Conservation (phyloP, 371 early-diverging fungal genomes). For the Rhizopus arrhizus region DNA sequence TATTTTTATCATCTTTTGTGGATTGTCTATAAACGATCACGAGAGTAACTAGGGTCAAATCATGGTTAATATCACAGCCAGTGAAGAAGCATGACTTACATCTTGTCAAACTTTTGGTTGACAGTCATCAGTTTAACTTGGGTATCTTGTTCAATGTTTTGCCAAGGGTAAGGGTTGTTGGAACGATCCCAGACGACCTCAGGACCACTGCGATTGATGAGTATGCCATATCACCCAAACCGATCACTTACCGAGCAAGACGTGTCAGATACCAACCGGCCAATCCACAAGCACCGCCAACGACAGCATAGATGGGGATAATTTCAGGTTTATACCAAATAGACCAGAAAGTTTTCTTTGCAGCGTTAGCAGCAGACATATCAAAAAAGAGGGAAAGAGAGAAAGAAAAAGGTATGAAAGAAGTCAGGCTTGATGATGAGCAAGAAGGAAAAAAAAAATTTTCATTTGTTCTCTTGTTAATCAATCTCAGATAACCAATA, state of each 20-base stretch:
- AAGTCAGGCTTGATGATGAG: too few relatives aligned
- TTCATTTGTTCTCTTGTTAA: too few relatives aligned
- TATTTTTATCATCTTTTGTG: neutral
- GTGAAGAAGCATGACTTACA: constrained; percentile 30
- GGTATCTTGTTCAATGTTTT: constrained; percentile 56
- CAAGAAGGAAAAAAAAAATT: too few relatives aligned
- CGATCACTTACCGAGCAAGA: constrained; percentile 30
- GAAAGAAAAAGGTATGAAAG: neutral
- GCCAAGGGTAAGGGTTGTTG: constrained; percentile 60
- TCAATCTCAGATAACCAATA: too few relatives aligned
- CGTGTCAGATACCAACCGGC: constrained; percentile 52
- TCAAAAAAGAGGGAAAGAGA: neutral
- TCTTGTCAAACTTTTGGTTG: constrained; percentile 57
- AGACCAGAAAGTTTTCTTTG: constrained; percentile 52
- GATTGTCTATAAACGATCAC: constrained; percentile 20
- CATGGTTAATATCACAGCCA: neutral
- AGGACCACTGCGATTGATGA: constrained; percentile 35
- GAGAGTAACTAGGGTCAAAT: constrained; percentile 15
- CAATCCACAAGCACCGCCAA: constrained; percentile 54
- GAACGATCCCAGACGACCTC: constrained; percentile 58
- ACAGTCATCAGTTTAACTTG: constrained; percentile 57
- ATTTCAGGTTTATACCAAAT: constrained; percentile 61
- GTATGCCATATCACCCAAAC: too few relatives aligned
- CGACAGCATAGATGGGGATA: constrained; percentile 51
- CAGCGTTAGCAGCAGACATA: constrained; percentile 35